These are phyloP conservation scores for Neofusicoccum laricinum DNA, from an alignment of 2,329 filamentous ascomycete species.

Conservation along the genomic window DNA sequence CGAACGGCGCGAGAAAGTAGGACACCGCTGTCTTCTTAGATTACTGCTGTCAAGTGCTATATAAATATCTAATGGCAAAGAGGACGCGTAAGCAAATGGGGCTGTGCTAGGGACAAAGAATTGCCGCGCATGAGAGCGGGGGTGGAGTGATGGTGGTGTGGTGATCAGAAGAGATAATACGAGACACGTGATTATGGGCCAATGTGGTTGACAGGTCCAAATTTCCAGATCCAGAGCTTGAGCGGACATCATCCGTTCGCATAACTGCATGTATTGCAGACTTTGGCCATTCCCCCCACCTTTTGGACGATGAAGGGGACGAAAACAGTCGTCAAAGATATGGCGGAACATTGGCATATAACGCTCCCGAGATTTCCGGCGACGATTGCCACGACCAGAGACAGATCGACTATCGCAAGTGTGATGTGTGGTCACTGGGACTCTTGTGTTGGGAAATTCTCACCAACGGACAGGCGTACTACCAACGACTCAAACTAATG, in stretches of 20 bases:
- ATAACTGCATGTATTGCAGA: constrained; percentile 11
- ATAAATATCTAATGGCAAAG: too few relatives aligned
- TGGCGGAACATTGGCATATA: constrained; percentile 14
- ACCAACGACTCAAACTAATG: neutral
- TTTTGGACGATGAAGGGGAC: constrained; percentile 3
- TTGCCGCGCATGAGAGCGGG: too few relatives aligned
- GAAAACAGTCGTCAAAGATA: neutral
- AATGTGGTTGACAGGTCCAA: too few relatives aligned
- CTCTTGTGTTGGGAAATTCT: neutral
- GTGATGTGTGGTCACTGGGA: constrained; percentile 19
- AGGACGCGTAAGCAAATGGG: too few relatives aligned
- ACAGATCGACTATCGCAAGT: constrained; percentile 12
- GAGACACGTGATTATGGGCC: too few relatives aligned
- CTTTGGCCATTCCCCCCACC: constrained; percentile 14
- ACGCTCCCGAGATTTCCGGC: constrained; percentile 1
- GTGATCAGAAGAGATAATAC: too few relatives aligned
- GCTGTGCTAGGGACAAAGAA: too few relatives aligned
- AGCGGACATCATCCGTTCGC: neutral
- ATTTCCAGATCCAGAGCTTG: neutral
- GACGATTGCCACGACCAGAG: neutral
- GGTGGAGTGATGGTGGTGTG: too few relatives aligned
- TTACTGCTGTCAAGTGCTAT: too few relatives aligned
- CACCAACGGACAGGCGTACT: neutral
- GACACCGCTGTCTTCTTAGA: too few relatives aligned
- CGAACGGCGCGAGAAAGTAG: too few relatives aligned